Evolutionary conservation across 306 rosid genomes (phyloP).

Genomic region (Arachis stenosperma): DNA sequence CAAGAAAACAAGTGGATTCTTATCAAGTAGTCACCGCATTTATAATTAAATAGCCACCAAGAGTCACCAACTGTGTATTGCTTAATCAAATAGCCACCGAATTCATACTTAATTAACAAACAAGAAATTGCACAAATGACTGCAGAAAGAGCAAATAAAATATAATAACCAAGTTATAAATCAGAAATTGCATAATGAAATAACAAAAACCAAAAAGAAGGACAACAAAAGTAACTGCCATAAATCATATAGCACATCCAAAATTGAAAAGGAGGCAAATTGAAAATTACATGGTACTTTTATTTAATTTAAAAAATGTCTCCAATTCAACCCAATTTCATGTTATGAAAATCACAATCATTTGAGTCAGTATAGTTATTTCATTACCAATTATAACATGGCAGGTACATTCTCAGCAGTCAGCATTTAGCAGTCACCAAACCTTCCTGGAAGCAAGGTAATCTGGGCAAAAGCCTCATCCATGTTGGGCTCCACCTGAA

Average conservation of each 20-base stretch:
- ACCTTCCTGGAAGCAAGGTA: constrained; percentile 76
- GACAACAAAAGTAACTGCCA: constrained; percentile 2
- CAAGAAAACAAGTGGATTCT: too few species aligned
- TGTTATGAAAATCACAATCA: constrained; percentile 10
- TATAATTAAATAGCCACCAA: too few species aligned
- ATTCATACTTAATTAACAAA: too few species aligned
- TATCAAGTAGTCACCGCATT: too few species aligned
- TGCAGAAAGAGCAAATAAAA: constrained; percentile 50
- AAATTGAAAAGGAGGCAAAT: constrained; percentile 27
- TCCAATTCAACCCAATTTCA: constrained; percentile 8
- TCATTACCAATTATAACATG: constrained; percentile 21
- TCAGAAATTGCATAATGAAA: constrained; percentile 9
- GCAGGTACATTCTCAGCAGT: too few species aligned
- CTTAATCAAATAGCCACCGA: too few species aligned
- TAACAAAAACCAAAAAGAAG: constrained; percentile 10
- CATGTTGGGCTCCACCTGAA: constrained; percentile 87
- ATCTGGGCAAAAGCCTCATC: constrained; percentile 92
- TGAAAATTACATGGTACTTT: background rate
- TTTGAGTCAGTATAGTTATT: constrained; percentile 15
- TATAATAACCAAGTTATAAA: too few species aligned
- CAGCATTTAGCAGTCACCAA: too few species aligned
- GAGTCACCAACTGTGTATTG: too few species aligned
- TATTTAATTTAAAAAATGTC: background rate
- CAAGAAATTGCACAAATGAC: constrained; percentile 65
- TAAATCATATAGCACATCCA: background rate